These are phyloP conservation scores for Penicillium sp. DNA, from an alignment of 2,329 filamentous ascomycete species.

Conservation along the genomic window DNA sequence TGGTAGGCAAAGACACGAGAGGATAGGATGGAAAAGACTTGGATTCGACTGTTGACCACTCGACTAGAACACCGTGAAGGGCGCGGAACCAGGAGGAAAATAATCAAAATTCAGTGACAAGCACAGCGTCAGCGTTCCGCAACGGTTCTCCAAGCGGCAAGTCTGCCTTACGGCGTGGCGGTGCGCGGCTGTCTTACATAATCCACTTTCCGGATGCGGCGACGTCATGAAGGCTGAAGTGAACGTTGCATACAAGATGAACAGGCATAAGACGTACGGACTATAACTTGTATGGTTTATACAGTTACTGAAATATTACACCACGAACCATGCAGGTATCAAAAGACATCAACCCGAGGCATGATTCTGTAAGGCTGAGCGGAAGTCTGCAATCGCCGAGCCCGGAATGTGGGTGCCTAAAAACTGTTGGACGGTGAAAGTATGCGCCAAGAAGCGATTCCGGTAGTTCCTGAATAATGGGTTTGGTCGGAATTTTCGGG, in stretches of 20 bases:
- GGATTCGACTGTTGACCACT: too few species aligned
- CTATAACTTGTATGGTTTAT: background rate
- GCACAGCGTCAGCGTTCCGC: background rate
- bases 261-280: background rate
- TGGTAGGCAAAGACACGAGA: background rate
- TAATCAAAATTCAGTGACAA: background rate
- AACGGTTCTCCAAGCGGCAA: background rate
- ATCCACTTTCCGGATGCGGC: conserved; percentile 12
- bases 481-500: too few species aligned
- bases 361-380: background rate
- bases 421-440: conserved; percentile 3
- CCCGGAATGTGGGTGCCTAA: conserved; percentile 14
- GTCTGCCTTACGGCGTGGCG: conserved; percentile 11
- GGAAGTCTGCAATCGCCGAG: conserved; percentile 3
- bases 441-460: conserved; percentile 5
- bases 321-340: too few species aligned
- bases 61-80: background rate
- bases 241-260: background rate
- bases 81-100: background rate
- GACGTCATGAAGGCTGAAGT: conserved; percentile 18
- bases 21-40: too few species aligned
- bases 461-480: too few species aligned
- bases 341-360: too few species aligned
- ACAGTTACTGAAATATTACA: too few species aligned
- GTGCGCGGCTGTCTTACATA: conserved; percentile 4